Percentiles rank a stretch among this genome's conserved stretches.
Evolutionary conservation across 352 stramenopile species (phyloP).

Genomic region (Plasmopara viticola): DNA sequence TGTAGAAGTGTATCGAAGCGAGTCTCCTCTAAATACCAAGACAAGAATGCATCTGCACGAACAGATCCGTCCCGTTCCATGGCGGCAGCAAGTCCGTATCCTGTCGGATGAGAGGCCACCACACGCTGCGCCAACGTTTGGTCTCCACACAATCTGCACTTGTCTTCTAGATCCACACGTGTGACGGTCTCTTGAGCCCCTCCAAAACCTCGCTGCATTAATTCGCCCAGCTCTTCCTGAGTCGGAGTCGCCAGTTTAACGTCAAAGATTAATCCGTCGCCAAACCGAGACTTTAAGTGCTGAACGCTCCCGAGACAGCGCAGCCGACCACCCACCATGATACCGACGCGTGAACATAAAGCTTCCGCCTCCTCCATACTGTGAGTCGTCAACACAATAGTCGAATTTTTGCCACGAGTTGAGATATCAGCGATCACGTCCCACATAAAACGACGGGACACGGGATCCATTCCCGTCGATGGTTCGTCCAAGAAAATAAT

Average conservation of each 20-base stretch:
- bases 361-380: slow-evolving; percentile 95
- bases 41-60: slow-evolving; percentile 36
- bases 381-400: slow-evolving; percentile 91
- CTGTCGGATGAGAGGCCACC: slow-evolving; percentile 47
- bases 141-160: slow-evolving; percentile 44
- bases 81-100: slow-evolving; percentile 48
- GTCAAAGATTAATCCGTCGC: slow-evolving; percentile 84
- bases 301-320: slow-evolving; percentile 85
- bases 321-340: slow-evolving; percentile 85
- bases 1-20: slow-evolving; percentile 33
- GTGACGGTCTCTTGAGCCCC: slow-evolving; percentile 29
- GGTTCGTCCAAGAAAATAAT: slow-evolving; percentile 91
- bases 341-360: slow-evolving; percentile 92
- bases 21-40: slow-evolving; percentile 62
- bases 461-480: slow-evolving; percentile 92
- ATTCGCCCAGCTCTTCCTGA: slow-evolving; percentile 30
- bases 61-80: slow-evolving; percentile 49
- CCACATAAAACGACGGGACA: slow-evolving; percentile 93
- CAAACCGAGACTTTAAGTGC: slow-evolving; percentile 87
- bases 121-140: slow-evolving; percentile 35
- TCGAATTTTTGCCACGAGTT: slow-evolving; percentile 54
- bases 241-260: slow-evolving; percentile 35
- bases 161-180: slow-evolving; percentile 24
- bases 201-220: slow-evolving; percentile 20
- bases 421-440: slow-evolving; percentile 79